Conservation (phyloP, 257 asterid species). For the Schizonepeta tenuifolia region DNA sequence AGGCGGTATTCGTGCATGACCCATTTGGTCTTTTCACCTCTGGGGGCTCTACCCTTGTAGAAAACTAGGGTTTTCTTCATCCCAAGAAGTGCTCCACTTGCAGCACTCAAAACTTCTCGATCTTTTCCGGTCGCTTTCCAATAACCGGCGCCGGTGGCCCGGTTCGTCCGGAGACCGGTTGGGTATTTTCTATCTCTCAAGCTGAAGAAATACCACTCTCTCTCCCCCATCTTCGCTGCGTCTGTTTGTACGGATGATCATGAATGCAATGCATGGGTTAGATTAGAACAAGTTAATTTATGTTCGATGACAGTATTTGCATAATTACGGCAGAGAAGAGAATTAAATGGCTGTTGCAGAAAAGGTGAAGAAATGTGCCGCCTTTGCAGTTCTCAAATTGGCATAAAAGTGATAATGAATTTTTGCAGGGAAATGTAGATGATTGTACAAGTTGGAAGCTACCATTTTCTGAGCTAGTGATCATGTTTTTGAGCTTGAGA, state of each 20-base stretch:
- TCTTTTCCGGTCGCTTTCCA: conserved; percentile 94
- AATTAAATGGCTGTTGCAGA: conserved; percentile 16
- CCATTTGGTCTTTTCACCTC: conserved; percentile 87
- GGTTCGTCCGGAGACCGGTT: conserved; percentile 77
- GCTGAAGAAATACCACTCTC: conserved; percentile 90
- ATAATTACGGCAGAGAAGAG: not conserved
- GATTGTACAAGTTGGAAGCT: too few relatives aligned
- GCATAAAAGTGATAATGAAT: not conserved
- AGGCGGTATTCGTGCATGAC: conserved; percentile 95
- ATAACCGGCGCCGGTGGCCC: conserved; percentile 84
- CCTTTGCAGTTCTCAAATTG: conserved; percentile 22
- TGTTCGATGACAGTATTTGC: too few relatives aligned
- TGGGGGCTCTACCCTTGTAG: conserved; percentile 84
- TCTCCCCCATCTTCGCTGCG: conserved; percentile 75
- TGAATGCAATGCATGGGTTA: not conserved
- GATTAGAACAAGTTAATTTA: too few relatives aligned
- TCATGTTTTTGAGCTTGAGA: too few relatives aligned
- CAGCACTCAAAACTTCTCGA: conserved; percentile 56
- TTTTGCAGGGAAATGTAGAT: not conserved
- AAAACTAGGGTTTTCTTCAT: conserved; percentile 91
- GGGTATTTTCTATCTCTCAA: conserved; percentile 80
- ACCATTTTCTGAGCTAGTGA: too few relatives aligned
- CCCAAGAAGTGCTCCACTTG: conserved; percentile 51
- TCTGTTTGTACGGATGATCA: conserved; percentile 24
- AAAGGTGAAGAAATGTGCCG: conserved; percentile 25